Evolutionary conservation across 2,329 filamentous ascomycete genomes (phyloP), one percentile per base, ranked within the genome.

Genomic region (Bipolaris sorokiniana): DNA sequence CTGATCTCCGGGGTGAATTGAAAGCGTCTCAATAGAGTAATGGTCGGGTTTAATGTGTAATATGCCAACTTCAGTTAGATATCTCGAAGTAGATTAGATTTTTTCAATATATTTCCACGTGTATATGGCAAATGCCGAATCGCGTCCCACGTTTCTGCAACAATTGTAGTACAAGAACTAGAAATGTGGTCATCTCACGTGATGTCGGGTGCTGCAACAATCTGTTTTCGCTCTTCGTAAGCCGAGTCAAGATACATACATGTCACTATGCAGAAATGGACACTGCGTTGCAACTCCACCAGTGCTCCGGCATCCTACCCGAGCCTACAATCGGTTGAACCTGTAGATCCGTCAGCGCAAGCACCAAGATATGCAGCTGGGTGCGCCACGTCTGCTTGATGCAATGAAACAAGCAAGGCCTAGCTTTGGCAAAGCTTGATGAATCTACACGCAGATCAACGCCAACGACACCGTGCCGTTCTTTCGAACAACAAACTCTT

Each of bases 1-100:
- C 68, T 15, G 68, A 71, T 49, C 58, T 71, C 34, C 64, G 55
- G 18, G 49, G 47, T 46, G 59, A 65, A 31, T 46, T 66, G 47
- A 47, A 36, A 7, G 42, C 46, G n/a, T 22, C 37, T 15, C 48
- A 40, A 31, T 41, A 56, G 28, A 22, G 16, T 48, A 23, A 40
- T 26, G 26, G 31, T 15, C 10, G 9, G 18, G 37, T 16, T 16
- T 51, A 51, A 51, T 41, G 16, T 51, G 20, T 51, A 51, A 51
- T 51, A 13, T 44, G 18, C 15, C 48, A 26, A 42, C 26, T 18
- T 42, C n/a, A 16, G 11, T 34, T 44, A 51, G 7, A 51, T 13
- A 34, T 44, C 15, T 20, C 15, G 46, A 37, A 16, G 42, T n/a
- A 26, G 7, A n/a, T 36, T 23, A 26, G 22, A 9, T 9, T 20